These are phyloP conservation scores for Sporisorium scitamineum DNA, from an alignment of 1,284 basidiomycete genomes.

Conservation along the genomic window DNA sequence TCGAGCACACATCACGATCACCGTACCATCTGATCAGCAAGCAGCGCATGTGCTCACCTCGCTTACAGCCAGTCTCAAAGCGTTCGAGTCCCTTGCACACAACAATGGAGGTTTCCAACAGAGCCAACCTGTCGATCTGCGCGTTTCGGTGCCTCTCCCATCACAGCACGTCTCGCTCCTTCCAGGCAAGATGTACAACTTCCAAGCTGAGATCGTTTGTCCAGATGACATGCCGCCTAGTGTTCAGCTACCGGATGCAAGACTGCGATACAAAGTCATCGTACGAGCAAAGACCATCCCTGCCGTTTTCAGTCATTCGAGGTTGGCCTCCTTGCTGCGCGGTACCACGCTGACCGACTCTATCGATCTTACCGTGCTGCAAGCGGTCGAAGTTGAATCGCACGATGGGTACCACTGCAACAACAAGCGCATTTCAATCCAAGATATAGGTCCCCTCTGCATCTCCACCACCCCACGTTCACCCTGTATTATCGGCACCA, in stretches of 20 bases:
- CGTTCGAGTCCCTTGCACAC: constrained; percentile 16
- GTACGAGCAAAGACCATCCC: constrained; percentile 11
- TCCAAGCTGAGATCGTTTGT: constrained; percentile 8
- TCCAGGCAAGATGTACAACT: constrained; percentile 5
- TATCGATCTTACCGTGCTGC: constrained; percentile 5
- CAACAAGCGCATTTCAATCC: constrained; percentile 9
- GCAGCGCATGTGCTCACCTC: background rate
- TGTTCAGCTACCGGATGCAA: constrained; percentile 16
- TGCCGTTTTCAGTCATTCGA: background rate
- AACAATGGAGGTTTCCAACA: constrained; percentile 21
- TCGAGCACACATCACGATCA: constrained; percentile 11
- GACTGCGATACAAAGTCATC: constrained; percentile 15
- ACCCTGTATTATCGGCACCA: constrained; percentile 11
- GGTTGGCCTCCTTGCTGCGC: background rate
- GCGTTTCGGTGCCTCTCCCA: background rate
- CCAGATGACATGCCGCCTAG: constrained; percentile 12
- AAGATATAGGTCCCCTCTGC: constrained; percentile 7
- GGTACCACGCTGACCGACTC: background rate
- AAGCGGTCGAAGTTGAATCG: background rate
- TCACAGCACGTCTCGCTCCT: background rate
- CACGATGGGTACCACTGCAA: background rate
- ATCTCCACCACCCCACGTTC: constrained; percentile 8
- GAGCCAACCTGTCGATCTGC: constrained; percentile 15
- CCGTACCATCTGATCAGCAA: background rate
- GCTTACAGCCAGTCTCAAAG: constrained; percentile 9